Evolutionary conservation across 179 eudicot species (phyloP).

Genomic region (Camellia oleifera): DNA sequence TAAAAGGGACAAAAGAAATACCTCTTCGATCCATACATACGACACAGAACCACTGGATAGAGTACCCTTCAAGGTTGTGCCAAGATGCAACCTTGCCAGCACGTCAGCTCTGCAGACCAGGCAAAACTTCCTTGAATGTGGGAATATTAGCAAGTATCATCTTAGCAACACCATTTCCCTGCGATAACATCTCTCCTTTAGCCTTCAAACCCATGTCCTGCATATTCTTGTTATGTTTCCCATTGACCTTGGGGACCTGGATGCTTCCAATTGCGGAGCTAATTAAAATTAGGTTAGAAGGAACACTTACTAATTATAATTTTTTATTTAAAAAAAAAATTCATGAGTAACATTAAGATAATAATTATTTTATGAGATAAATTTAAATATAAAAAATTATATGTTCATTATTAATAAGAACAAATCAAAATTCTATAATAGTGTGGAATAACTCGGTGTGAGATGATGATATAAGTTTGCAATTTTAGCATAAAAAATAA

Average conservation of each 20-base stretch:
- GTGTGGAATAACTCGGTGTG: too few relatives aligned
- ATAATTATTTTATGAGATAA: too few relatives aligned
- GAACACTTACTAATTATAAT: too few relatives aligned
- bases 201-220: slow-evolving; percentile 50
- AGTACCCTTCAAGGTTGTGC: slow-evolving; percentile 82
- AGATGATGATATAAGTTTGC: too few relatives aligned
- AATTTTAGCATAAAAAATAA: too few relatives aligned
- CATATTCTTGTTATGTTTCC: slow-evolving; percentile 66
- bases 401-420: too few relatives aligned
- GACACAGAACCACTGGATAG: slow-evolving; percentile 79
- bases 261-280: not conserved
- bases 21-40: slow-evolving; percentile 79
- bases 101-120: slow-evolving; percentile 83
- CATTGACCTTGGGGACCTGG: slow-evolving; percentile 67
- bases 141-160: slow-evolving; percentile 61
- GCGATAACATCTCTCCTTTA: slow-evolving; percentile 48
- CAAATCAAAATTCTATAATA: too few relatives aligned
- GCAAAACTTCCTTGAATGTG: slow-evolving; percentile 65
- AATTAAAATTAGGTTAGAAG: too few relatives aligned
- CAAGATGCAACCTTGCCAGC: slow-evolving; percentile 79
- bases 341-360: too few relatives aligned
- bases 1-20: slow-evolving; percentile 22
- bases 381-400: too few relatives aligned
- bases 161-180: slow-evolving; percentile 70
- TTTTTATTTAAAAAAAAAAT: too few relatives aligned